These are phyloP conservation scores for Musa balbisiana DNA, from an alignment of 202 grass and related monocot genomes.

Conservation along the genomic window DNA sequence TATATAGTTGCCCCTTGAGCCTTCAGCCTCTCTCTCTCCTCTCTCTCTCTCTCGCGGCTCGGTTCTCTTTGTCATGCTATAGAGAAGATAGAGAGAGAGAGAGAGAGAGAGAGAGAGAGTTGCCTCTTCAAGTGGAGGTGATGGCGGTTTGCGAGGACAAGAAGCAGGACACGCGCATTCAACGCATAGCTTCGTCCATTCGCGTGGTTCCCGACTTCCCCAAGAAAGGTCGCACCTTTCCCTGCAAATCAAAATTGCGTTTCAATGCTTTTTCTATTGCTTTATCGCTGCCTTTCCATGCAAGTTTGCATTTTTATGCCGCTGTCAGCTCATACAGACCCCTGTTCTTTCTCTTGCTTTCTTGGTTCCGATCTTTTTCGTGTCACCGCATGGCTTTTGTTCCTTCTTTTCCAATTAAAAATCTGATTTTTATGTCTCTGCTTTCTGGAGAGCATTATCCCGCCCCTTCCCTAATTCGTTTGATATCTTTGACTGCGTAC, in stretches of 20 bases:
- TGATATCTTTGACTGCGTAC: too few relatives aligned
- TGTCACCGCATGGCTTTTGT: neutral
- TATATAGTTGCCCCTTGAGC: too few relatives aligned
- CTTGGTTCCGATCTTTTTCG: too few relatives aligned
- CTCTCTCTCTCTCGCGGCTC: too few relatives aligned
- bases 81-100: too few relatives aligned
- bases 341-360: neutral
- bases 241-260: neutral
- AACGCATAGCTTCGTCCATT: constrained; percentile 47
- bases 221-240: constrained; percentile 33
- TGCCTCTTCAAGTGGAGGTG: constrained; percentile 5
- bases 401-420: neutral
- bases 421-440: neutral
- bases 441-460: neutral
- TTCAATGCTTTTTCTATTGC: too few relatives aligned
- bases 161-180: constrained; percentile 28
- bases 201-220: constrained; percentile 58
- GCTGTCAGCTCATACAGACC: neutral
- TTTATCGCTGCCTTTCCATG: too few relatives aligned
- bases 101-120: neutral
- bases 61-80: too few relatives aligned
- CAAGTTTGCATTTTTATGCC: neutral
- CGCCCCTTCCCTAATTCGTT: too few relatives aligned
- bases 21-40: too few relatives aligned
- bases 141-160: constrained; percentile 9